Percentiles rank a stretch among this genome's conserved stretches.
Conservation (phyloP, 768 basidiomycete genomes). For the Pholiota conissans region DNA sequence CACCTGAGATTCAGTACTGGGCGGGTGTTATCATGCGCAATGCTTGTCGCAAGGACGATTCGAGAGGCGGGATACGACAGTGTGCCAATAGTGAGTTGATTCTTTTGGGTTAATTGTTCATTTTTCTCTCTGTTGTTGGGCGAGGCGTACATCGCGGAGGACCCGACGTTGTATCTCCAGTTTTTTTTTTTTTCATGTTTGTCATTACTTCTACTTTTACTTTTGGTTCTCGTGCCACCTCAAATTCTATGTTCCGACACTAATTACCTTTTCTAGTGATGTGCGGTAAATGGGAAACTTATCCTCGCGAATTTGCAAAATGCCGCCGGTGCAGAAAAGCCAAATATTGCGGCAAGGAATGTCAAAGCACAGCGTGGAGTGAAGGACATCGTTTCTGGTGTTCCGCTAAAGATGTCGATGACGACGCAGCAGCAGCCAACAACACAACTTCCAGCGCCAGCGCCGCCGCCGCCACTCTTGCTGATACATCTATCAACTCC, state of each 20-base stretch:
- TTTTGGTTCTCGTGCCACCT: too few species aligned
- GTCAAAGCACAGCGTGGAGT: constrained; percentile 95
- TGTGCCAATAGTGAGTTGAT: constrained; percentile 87
- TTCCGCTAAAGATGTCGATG: constrained; percentile 58
- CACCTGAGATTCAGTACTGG: constrained; percentile 96
- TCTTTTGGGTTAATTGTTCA: background rate
- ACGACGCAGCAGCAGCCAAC: constrained; percentile 27
- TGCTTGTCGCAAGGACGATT: constrained; percentile 97
- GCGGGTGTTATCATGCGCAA: constrained; percentile 99
- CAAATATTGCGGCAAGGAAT: constrained; percentile 98
- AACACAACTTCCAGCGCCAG: background rate
- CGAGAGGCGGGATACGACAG: constrained; percentile 88
- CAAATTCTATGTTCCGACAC: too few species aligned
- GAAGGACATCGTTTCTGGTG: constrained; percentile 98
- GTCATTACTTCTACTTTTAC: too few species aligned
- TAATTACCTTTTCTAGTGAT: constrained; percentile 57
- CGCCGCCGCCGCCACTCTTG: background rate
- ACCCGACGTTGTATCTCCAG: too few species aligned
- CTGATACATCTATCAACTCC: background rate
- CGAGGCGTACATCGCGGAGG: too few species aligned
- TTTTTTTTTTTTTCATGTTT: too few species aligned
- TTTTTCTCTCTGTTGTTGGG: background rate
- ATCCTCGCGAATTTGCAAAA: constrained; percentile 95
- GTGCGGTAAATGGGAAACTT: constrained; percentile 93
- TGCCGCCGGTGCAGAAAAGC: constrained; percentile 95